Base-by-base conservation (phyloP, 345 rosid species). In the Garcia nutans region DNA sequence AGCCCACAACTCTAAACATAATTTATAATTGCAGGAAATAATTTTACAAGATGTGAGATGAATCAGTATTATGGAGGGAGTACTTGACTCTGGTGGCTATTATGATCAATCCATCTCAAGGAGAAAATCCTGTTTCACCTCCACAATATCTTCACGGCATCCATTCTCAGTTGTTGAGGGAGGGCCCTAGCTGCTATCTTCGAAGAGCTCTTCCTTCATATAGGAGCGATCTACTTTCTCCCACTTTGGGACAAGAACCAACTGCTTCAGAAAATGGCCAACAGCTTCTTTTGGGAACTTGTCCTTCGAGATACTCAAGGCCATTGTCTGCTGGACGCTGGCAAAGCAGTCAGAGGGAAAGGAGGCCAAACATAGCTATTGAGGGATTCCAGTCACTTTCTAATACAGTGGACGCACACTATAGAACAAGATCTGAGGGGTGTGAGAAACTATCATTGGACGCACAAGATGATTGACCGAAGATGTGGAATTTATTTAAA, bases 361-460 rank as follows among this genome's bases (percentile, higher is more conserved):
- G 73, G 63, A 63, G 84, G 71, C 44, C 86, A 49, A 80, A 80
- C 58, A 52, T 74, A 17, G n/a, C 74, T 8, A 16, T 49, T 11
- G 85, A 74, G 59, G 80, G 84, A 72, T 67, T 66, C 73, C 76
- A 68, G 7, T 55, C 67, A 55, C 55, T 47, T 23, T 41, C 75
- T 41, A 83, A 70, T 80, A 62, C 72, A 10, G 75, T 33, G 57
- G 55, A 68, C 49, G 50, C 31, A 8, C 82, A 17, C 49, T 77
- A 72, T 52, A 63, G 76, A 72, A 57, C 78, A 58, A 50, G 63
- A 65, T 54, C 79, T 69, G 79, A 75, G 86, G 83, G 77, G 52
- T 5, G 75, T 67, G 15, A 24, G 59, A 6, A 31, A 64, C 31
- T 1, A 26, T 73, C 15, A n/a, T 33, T 22, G 10, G 10, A 0